phyloP scores from a whole-genome alignment of 768 basidiomycete genomes.

The Collybiopsis luxurians region DNA sequence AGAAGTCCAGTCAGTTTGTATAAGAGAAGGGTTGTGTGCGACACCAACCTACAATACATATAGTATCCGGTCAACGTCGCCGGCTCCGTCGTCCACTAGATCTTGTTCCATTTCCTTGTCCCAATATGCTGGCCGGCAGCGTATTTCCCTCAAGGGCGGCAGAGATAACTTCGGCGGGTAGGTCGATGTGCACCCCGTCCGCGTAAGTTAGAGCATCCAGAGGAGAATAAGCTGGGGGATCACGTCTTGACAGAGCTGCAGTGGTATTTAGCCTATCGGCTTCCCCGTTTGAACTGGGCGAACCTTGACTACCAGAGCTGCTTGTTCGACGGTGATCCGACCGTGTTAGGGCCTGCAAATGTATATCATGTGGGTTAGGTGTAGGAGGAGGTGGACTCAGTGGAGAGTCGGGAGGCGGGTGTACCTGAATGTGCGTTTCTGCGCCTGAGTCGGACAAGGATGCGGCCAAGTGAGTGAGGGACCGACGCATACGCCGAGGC shows the following conservation, averaged over 20 bases:
- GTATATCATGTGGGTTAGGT: conserved; percentile 81
- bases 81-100: conserved; percentile 59
- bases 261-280: conserved; percentile 20
- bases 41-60: background rate
- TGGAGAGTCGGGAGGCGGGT: conserved; percentile 79
- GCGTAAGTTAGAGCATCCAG: conserved; percentile 79
- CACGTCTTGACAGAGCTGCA: conserved; percentile 46
- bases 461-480: conserved; percentile 66
- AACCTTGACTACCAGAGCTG: conserved; percentile 27
- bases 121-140: conserved; percentile 58
- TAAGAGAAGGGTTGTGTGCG: background rate
- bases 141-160: conserved; percentile 79
- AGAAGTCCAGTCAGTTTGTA: background rate
- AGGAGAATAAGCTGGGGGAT: conserved; percentile 89
- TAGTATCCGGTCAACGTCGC: conserved; percentile 37
- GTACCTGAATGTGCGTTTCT: conserved; percentile 67
- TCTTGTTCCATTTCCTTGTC: conserved; percentile 43
- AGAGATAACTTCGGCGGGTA: conserved; percentile 90
- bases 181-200: conserved; percentile 89
- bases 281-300: conserved; percentile 19
- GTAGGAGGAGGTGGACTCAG: conserved; percentile 79
- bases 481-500: conserved; percentile 63
- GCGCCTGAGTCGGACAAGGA: conserved; percentile 61
- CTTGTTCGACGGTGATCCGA: conserved; percentile 34
- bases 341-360: conserved; percentile 61